These are phyloP conservation scores for Colletotrichum echinochloae DNA, from an alignment of 2,329 filamentous ascomycete genomes.

Conservation along the genomic window DNA sequence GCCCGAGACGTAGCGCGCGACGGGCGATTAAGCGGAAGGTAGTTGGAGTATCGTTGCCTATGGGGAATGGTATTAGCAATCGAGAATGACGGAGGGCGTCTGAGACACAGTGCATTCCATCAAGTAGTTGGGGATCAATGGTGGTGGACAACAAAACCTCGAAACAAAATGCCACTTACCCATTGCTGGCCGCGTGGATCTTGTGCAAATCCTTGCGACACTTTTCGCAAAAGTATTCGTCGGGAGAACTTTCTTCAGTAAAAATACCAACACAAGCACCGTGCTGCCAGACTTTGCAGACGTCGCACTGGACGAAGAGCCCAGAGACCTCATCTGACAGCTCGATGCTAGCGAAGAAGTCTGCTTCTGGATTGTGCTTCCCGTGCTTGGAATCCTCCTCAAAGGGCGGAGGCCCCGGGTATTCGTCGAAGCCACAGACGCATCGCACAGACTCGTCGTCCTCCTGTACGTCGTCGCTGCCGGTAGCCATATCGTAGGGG, in stretches of 20 bases:
- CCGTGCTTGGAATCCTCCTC: constrained; percentile 65
- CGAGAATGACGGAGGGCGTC: background rate
- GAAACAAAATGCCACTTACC: constrained; percentile 69
- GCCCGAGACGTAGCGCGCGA: constrained; percentile 72
- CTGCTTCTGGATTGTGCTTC: constrained; percentile 68
- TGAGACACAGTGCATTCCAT: background rate
- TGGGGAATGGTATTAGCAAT: constrained; percentile 18
- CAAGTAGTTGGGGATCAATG: background rate
- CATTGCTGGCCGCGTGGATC: constrained; percentile 82
- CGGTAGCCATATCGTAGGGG: constrained; percentile 67
- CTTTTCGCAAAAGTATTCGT: constrained; percentile 98
- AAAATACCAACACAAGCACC: constrained; percentile 97
- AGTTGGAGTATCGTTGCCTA: constrained; percentile 76
- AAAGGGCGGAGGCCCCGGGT: constrained; percentile 82
- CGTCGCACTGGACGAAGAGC: constrained; percentile 97
- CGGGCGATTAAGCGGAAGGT: constrained; percentile 69
- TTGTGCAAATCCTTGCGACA: constrained; percentile 93
- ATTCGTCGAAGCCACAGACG: constrained; percentile 94
- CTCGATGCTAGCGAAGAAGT: constrained; percentile 69
- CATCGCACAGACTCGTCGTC: constrained; percentile 97
- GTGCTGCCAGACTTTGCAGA: constrained; percentile 99
- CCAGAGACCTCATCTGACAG: constrained; percentile 89
- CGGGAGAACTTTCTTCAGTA: constrained; percentile 90
- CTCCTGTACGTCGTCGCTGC: constrained; percentile 78
- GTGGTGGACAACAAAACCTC: constrained; percentile 32